A percentile compares a stretch with the other conserved stretches of the same genome.
Evolutionary conservation across 306 rosid genomes (phyloP).

Genomic region (Prinsepia uniflora): DNA sequence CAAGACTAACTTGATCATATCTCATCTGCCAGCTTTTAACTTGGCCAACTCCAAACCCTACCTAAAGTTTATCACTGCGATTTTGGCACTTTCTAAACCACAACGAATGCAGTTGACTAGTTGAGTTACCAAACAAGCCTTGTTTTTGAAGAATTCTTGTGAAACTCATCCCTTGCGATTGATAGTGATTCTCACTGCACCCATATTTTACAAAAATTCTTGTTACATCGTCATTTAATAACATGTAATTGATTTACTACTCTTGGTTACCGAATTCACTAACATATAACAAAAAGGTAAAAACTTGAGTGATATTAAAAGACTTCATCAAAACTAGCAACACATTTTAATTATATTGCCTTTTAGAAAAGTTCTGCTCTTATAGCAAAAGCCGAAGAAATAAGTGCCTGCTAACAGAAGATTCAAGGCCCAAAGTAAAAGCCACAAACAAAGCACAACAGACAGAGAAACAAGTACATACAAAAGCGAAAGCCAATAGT

Average conservation of each 20-base stretch:
- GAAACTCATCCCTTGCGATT: too few relatives aligned
- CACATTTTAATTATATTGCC: too few relatives aligned
- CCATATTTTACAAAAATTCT: too few relatives aligned
- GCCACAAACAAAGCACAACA: neutral
- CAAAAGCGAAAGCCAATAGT: neutral
- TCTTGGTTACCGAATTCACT: too few relatives aligned
- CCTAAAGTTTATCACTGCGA: neutral
- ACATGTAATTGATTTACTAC: too few relatives aligned
- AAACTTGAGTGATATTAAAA: neutral
- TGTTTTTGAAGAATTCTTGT: neutral
- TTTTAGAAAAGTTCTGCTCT: too few relatives aligned
- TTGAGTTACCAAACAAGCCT: slow-evolving; percentile 28
- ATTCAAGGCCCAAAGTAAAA: neutral
- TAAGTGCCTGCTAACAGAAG: neutral
- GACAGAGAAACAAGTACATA: neutral
- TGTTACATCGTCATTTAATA: too few relatives aligned
- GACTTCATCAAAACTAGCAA: neutral
- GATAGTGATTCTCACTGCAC: too few relatives aligned
- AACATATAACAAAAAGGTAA: neutral
- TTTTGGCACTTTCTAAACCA: neutral
- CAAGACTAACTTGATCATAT: neutral
- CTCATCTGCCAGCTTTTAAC: slow-evolving; percentile 21
- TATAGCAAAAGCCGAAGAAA: neutral
- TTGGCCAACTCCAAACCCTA: slow-evolving; percentile 7
- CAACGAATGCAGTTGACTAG: slow-evolving; percentile 27